These are phyloP conservation scores for Acanthamoeba comandoni DNA, from an alignment of 208 protist genomes.

Conservation along the genomic window DNA sequence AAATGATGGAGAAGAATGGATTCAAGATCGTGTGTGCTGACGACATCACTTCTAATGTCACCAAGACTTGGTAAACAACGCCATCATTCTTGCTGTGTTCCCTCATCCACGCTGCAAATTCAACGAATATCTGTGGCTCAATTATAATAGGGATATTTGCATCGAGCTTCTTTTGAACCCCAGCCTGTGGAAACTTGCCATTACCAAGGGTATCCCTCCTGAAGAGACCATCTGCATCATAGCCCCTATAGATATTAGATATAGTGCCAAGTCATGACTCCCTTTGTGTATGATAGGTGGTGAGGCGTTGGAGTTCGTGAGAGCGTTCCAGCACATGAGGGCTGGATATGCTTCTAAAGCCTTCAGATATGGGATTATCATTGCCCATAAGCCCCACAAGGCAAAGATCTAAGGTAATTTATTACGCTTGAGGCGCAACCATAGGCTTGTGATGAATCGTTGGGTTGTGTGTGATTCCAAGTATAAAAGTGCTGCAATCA, in stretches of 20 bases:
- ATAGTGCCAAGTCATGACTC: neutral
- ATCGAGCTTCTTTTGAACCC: conserved; percentile 8
- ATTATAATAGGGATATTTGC: conserved; percentile 30
- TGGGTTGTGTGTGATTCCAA: too few species aligned
- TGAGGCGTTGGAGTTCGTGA: conserved; percentile 10
- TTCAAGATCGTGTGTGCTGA: conserved; percentile 25
- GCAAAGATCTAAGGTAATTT: conserved; percentile 12
- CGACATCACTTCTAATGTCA: conserved; percentile 21
- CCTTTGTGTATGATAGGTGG: neutral
- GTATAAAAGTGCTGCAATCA: too few species aligned
- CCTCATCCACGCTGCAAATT: neutral
- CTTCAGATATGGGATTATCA: conserved; percentile 37
- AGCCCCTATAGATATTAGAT: too few species aligned
- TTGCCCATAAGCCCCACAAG: conserved; percentile 8
- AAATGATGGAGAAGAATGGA: conserved; percentile 26
- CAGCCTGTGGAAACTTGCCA: conserved; percentile 42
- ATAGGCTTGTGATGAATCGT: too few species aligned
- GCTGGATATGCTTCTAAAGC: conserved; percentile 14
- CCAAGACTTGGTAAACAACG: conserved; percentile 37
- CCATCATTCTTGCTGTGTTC: neutral
- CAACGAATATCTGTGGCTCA: neutral
- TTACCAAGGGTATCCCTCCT: conserved; percentile 42
- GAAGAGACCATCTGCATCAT: too few species aligned
- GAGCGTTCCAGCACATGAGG: conserved; percentile 30
- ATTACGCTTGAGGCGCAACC: too few species aligned